Evolutionary conservation across 2,329 filamentous ascomycete genomes (phyloP).

Genomic region (Phoma herbarum): DNA sequence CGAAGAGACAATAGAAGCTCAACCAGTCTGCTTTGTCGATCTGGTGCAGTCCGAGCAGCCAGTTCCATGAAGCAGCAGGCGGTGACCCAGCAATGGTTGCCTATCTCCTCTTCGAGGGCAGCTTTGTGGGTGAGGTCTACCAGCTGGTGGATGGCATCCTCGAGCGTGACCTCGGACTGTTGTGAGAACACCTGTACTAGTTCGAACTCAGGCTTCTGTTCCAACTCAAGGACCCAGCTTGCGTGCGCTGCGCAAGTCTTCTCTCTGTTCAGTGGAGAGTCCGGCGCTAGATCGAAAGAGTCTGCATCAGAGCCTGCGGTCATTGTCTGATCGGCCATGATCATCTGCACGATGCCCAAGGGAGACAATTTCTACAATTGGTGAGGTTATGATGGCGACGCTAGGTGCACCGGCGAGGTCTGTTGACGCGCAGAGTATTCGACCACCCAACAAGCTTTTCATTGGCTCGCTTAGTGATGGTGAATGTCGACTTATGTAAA

Average conservation of each 20-base stretch:
- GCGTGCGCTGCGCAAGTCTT: slow-evolving; percentile 13
- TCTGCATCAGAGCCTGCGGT: slow-evolving; percentile 3
- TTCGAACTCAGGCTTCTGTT: slow-evolving; percentile 13
- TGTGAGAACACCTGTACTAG: not conserved
- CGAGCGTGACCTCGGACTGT: not conserved
- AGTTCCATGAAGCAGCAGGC: slow-evolving; percentile 15
- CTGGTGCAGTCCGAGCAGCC: slow-evolving; percentile 15
- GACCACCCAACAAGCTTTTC: not conserved
- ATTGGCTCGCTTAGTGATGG: slow-evolving; percentile 14
- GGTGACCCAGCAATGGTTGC: slow-evolving; percentile 22
- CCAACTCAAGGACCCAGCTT: slow-evolving; percentile 6
- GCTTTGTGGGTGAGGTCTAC: slow-evolving; percentile 7
- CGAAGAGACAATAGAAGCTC: slow-evolving; percentile 10
- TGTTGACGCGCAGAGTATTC: not conserved
- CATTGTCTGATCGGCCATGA: slow-evolving; percentile 4
- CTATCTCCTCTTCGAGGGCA: slow-evolving; percentile 6
- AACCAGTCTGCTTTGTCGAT: slow-evolving; percentile 9
- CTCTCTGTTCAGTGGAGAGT: slow-evolving; percentile 7
- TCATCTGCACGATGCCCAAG: not conserved
- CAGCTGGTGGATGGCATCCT: slow-evolving; percentile 2
- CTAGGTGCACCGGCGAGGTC: not conserved
- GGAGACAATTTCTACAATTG: not conserved
- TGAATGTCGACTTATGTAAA: slow-evolving; percentile 3
- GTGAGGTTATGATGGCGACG: not conserved
- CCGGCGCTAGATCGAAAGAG: slow-evolving; percentile 7